These are phyloP conservation scores for Diversispora eburnea DNA, from an alignment of 192 early-diverging fungal species.

Conservation along the genomic window DNA sequence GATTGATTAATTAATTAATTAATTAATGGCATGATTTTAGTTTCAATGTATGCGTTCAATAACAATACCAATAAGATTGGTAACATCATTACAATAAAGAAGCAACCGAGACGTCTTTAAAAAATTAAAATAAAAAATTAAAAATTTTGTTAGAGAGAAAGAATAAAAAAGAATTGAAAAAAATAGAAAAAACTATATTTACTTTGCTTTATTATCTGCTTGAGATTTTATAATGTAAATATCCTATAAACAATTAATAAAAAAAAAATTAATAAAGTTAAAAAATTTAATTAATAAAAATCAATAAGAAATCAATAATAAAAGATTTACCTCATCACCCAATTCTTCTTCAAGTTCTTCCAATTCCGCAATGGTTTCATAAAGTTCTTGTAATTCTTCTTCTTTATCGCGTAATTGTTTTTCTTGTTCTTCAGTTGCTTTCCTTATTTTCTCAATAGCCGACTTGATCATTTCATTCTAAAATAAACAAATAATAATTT, in stretches of 20 bases:
- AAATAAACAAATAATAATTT: background rate
- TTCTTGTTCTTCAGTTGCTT: conserved; percentile 16
- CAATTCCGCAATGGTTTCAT: conserved; percentile 20
- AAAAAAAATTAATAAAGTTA: background rate
- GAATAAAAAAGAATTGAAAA: too few species aligned
- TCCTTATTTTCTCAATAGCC: conserved; percentile 12
- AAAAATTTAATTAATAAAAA: background rate
- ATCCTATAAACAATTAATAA: background rate
- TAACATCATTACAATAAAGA: conserved; percentile 3
- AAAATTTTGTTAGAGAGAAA: background rate
- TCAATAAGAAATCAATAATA: background rate
- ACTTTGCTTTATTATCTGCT: too few species aligned
- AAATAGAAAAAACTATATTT: too few species aligned
- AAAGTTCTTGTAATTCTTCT: conserved; percentile 19
- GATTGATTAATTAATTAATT: background rate
- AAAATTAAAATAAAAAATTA: background rate
- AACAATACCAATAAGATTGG: conserved; percentile 15
- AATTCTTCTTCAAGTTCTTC: conserved; percentile 1
- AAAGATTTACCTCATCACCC: background rate
- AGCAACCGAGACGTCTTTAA: conserved; percentile 2
- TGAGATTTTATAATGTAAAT: background rate
- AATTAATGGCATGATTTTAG: background rate
- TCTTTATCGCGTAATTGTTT: conserved; percentile 9
- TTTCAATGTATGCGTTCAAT: conserved; percentile 12
- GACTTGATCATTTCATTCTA: conserved; percentile 8